Evolutionary conservation across 2,329 filamentous ascomycete genomes (phyloP).

Genomic region (Graphilbum ipis-grandicollis): DNA sequence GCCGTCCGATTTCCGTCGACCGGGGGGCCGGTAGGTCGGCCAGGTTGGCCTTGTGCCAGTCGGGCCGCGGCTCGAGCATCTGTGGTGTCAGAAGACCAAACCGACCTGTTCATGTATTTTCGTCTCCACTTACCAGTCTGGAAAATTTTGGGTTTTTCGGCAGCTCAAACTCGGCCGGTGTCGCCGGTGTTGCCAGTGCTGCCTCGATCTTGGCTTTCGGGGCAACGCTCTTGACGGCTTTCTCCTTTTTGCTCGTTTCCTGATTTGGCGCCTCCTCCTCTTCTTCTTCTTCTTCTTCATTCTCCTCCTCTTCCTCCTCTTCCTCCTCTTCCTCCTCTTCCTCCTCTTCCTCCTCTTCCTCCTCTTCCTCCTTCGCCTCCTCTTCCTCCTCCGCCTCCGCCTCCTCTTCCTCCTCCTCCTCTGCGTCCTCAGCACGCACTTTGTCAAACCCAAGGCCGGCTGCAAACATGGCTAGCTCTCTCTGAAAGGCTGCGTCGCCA

Average conservation of each 20-base stretch:
- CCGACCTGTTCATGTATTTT: neutral
- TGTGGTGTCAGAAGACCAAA: slow-evolving; percentile 11
- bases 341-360: slow-evolving; percentile 15
- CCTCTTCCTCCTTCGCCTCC: slow-evolving; percentile 19
- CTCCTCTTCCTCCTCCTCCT: slow-evolving; percentile 17
- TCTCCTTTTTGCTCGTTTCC: too few species aligned
- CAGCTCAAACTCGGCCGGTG: slow-evolving; percentile 1
- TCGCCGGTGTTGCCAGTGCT: too few species aligned
- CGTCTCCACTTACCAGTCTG: slow-evolving; percentile 21
- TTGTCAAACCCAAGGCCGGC: slow-evolving; percentile 30
- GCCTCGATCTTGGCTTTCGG: slow-evolving; percentile 16
- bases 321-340: slow-evolving; percentile 18
- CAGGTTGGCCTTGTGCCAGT: slow-evolving; percentile 34
- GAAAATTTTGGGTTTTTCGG: slow-evolving; percentile 11
- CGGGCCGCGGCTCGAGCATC: slow-evolving; percentile 39
- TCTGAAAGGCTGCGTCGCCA: slow-evolving; percentile 19
- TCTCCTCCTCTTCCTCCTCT: slow-evolving; percentile 10
- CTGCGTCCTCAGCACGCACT: slow-evolving; percentile 20
- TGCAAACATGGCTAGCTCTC: slow-evolving; percentile 34
- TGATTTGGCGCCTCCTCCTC: slow-evolving; percentile 16
- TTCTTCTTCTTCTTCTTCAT: slow-evolving; percentile 6
- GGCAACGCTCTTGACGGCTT: too few species aligned
- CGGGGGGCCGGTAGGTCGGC: slow-evolving; percentile 24
- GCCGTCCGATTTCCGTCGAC: slow-evolving; percentile 26
- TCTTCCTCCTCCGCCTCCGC: slow-evolving; percentile 14